Evolutionary conservation across 768 basidiomycete genomes (phyloP).

Genomic region (Trametes punicea): DNA sequence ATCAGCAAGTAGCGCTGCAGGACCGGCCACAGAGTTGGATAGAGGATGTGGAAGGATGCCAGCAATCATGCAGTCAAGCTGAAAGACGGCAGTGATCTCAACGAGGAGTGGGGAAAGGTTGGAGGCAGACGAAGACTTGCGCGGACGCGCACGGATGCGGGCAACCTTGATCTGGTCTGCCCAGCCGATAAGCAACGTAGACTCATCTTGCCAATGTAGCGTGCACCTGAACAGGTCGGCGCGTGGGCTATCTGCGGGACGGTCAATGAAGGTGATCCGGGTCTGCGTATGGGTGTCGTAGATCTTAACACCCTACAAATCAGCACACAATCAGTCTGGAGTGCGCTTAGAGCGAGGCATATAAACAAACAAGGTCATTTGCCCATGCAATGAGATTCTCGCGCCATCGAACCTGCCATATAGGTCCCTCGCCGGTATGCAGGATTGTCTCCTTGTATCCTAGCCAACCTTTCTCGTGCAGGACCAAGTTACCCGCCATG

Average conservation of each 20-base stretch:
- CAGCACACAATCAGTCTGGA: not conserved
- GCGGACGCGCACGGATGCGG: constrained; percentile 63
- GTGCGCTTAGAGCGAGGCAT: not conserved
- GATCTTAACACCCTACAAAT: constrained; percentile 80
- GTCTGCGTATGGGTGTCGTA: constrained; percentile 79
- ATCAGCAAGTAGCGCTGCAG: not conserved
- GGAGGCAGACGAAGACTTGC: constrained; percentile 40
- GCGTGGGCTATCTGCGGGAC: constrained; percentile 77
- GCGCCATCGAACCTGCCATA: constrained; percentile 90
- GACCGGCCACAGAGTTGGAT: constrained; percentile 18
- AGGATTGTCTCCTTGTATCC: constrained; percentile 88
- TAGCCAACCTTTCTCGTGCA: constrained; percentile 95
- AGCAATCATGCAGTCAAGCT: constrained; percentile 93
- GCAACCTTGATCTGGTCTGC: constrained; percentile 92
- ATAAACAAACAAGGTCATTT: constrained; percentile 70
- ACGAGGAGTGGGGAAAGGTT: constrained; percentile 62
- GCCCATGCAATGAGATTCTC: constrained; percentile 92
- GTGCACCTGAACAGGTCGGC: constrained; percentile 94
- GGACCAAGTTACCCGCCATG: constrained; percentile 78
- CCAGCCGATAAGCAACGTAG: constrained; percentile 89
- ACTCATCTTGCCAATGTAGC: constrained; percentile 89
- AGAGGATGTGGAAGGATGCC: constrained; percentile 81
- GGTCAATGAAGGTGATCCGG: constrained; percentile 82
- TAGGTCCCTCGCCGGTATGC: constrained; percentile 86
- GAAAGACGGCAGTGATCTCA: constrained; percentile 89